These are phyloP conservation scores for Chaetothyriales sp. DNA, from an alignment of 2,329 filamentous ascomycete species.

Conservation along the genomic window DNA sequence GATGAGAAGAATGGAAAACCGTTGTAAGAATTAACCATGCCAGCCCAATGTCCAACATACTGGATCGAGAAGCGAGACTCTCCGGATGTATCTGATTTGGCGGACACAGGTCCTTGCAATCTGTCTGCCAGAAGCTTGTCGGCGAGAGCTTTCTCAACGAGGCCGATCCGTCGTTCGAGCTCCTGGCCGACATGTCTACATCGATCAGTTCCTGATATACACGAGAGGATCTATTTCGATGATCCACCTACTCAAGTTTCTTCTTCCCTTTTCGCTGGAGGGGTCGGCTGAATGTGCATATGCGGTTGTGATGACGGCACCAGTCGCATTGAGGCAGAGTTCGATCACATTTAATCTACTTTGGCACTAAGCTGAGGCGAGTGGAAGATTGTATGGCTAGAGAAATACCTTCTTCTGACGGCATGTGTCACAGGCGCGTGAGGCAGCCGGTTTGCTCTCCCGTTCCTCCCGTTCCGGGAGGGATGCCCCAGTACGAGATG, in stretches of 20 bases:
- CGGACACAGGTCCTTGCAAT: neutral
- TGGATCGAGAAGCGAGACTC: constrained; percentile 25
- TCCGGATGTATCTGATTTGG: constrained; percentile 16
- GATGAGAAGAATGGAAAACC: constrained; percentile 39
- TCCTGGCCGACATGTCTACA: constrained; percentile 18
- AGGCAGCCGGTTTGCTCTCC: neutral
- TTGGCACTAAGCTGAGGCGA: neutral
- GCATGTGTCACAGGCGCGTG: constrained; percentile 36
- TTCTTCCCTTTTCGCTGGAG: constrained; percentile 19
- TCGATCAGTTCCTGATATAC: constrained; percentile 1
- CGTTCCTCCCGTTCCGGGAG: neutral
- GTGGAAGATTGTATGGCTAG: neutral
- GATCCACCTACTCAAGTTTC: constrained; percentile 11
- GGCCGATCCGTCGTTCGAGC: constrained; percentile 28
- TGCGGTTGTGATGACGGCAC: neutral
- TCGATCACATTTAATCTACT: constrained; percentile 36
- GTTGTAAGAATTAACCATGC: constrained; percentile 34
- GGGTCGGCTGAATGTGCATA: constrained; percentile 35
- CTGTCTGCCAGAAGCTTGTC: constrained; percentile 18
- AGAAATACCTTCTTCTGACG: constrained; percentile 34
- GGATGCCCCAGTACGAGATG: neutral
- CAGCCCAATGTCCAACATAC: constrained; percentile 36
- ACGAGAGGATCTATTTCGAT: neutral
- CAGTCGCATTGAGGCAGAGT: neutral
- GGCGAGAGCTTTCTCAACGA: constrained; percentile 28